Evolutionary conservation across 495 filamentous ascomycete genomes (phyloP), one percentile per base, ranked within the genome.

Genomic region (Polyplosphaeria fusca): DNA sequence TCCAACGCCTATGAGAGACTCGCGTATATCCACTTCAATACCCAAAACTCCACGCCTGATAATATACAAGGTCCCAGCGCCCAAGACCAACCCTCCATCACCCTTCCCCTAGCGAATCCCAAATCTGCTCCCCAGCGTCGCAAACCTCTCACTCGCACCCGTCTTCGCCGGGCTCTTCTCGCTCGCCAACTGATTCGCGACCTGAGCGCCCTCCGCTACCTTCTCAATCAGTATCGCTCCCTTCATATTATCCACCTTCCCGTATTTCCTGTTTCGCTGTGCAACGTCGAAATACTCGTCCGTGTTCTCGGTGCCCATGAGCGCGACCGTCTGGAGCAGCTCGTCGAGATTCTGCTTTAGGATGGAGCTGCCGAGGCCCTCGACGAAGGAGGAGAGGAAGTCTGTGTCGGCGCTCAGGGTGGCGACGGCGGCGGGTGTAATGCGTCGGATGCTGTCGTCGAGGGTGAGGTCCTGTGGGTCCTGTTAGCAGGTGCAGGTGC

Each of bases 221-320:
- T 98, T 98, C 72, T 96, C 91, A 24, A 96, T 70, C 57, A 99
- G 66, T 12, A 87, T 70, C 0, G 90, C 88, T 0, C 92, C 93
- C 67, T 91, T 89, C 70, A 89, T 74, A 32, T 85, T 83, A 71
- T 96, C 87, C n/a, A 99, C 93, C 44, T 86, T 84, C 3, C 89
- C 87, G 66, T 95, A 99, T 70, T 95, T 93, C 76, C 85, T 88
- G 71, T 94, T 95, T 43, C 90, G 72, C 0, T 81, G 88, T 2
- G 84, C 84, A 30, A 89, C 82, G 66, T 97, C 93, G 68, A 91
- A 99, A 67, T 94, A 97, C 60, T 97, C 91, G 7, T 89, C 82
- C 9, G 55, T 20, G 60, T 89, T 94, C 13, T 95, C 90, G 0
- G 84, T 83, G 66, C 86, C 84, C 77, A 99, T 88, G 45, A 99